Base-by-base conservation (phyloP, 2,329 filamentous ascomycete genomes). In the Ceratocystis albifundus region DNA sequence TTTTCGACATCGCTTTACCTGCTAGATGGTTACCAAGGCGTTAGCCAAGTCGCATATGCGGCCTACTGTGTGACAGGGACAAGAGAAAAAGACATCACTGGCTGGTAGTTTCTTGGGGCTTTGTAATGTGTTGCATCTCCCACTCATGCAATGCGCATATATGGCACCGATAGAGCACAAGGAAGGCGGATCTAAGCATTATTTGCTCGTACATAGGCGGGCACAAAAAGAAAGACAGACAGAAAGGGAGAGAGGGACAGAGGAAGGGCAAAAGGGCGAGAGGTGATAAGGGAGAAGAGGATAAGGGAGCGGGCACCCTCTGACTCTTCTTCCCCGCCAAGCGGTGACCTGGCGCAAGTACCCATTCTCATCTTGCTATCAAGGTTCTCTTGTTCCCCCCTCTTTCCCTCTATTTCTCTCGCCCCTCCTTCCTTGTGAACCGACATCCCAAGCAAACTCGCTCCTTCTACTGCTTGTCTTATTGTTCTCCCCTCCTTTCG, bases 381-480 rank as follows among this genome's bases (percentile, higher is more conserved):
- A 59, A 59, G 55, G 55, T 36, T 59, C 55, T 36, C 55, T 59
- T n/a, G 2, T n/a, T n/a, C 22, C 50, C 50, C 22, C 48, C 48
- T n/a, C 48, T 41, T 41, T 12, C 55, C 28, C 55, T 36, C 28
- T 59, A 20, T 55, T 55, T 25, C 50, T 25, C 50, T 30, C 50
- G 22, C 50, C 25, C 20, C 20, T 55, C 50, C 50, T 55, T 6
- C 50, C 50, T 55, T 28, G 50, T 28, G 20, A 55, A 55, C 1
- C 25, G 17, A 25, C 50, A 22, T 17, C 7, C 12, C 46, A 48
- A 17, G 20, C 46, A 20, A 22, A n/a, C 20, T 20, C 22, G 48
- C 48, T 50, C 48, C 48, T 50, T 20, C 48, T 32, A 17, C 53
- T 32, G 15, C 53, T 57, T 7, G 25, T 57, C 28, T 22, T 50